Conservation (phyloP, 352 stramenopile genomes). For the Blastocystis sp. region DNA sequence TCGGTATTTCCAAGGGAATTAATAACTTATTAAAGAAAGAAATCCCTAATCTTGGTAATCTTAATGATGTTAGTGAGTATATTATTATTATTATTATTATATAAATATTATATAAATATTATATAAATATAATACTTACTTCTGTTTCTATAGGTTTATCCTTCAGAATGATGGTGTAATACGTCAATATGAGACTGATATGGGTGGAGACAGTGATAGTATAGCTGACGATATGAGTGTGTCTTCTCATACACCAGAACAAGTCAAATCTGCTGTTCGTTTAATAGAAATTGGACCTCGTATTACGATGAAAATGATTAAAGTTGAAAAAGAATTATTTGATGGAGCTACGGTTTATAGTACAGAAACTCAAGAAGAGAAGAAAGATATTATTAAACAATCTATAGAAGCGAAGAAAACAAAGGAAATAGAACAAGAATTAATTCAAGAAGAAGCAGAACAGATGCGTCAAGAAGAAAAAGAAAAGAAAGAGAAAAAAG, state of each 20-base stretch:
- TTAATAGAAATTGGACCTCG: conserved; percentile 81
- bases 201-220: conserved; percentile 68
- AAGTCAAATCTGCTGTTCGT: conserved; percentile 58
- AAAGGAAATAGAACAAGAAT: background rate
- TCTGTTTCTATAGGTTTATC: background rate
- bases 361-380: conserved; percentile 42
- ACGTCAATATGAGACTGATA: background rate
- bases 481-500: conserved; percentile 34
- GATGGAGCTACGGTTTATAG: conserved; percentile 87
- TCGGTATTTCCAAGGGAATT: conserved; percentile 7
- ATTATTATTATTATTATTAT: conserved; percentile 77
- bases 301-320: conserved; percentile 73
- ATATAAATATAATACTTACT: background rate
- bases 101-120: conserved; percentile 67
- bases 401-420: background rate
- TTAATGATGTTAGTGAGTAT: conserved; percentile 86
- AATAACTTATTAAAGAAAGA: conserved; percentile 19
- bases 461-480: conserved; percentile 2
- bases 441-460: background rate
- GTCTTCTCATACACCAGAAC: conserved; percentile 66
- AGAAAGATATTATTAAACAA: background rate
- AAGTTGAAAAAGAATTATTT: conserved; percentile 81
- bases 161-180: background rate
- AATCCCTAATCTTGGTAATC: conserved; percentile 64
- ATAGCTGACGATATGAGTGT: conserved; percentile 72